Conservation (phyloP, 139 green algal genomes). For the Coelastrella sp. region DNA sequence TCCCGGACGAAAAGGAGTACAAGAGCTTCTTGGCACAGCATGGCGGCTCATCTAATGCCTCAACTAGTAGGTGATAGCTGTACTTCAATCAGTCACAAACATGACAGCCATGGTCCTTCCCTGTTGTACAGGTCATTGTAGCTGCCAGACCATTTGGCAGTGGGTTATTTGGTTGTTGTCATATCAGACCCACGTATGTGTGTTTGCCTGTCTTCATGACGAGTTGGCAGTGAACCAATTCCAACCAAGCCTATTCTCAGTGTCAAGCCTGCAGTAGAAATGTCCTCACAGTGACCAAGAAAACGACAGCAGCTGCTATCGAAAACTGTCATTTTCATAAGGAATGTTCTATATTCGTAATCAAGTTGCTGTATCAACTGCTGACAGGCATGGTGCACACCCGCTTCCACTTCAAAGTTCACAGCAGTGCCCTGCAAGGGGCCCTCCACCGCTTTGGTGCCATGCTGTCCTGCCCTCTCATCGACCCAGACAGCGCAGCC, state of each 20-base stretch:
- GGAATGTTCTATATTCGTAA: too few species aligned
- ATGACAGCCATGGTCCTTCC: background rate
- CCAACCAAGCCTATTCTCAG: too few species aligned
- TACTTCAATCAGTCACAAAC: background rate
- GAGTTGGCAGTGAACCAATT: too few species aligned
- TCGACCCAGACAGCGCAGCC: conserved; percentile 48
- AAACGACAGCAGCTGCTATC: too few species aligned
- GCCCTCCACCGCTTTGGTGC: conserved; percentile 58
- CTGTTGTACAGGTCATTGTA: background rate
- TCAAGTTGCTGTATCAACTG: too few species aligned
- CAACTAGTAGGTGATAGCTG: conserved; percentile 70
- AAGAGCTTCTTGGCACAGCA: conserved; percentile 89
- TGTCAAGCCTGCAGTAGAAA: too few species aligned
- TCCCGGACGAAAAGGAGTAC: conserved; percentile 95
- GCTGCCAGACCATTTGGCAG: too few species aligned
- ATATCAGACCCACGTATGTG: too few species aligned
- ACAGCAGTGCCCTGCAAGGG: conserved; percentile 49
- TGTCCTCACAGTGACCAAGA: too few species aligned
- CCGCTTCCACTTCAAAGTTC: conserved; percentile 61
- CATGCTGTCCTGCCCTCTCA: conserved; percentile 58
- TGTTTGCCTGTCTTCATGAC: too few species aligned
- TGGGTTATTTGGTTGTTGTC: too few species aligned
- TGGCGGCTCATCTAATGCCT: conserved; percentile 91
- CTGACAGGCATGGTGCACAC: conserved; percentile 72
- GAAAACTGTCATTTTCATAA: too few species aligned